Evolutionary conservation across 1,284 basidiomycete species (phyloP).

Genomic region (Takashimella tepidaria): DNA sequence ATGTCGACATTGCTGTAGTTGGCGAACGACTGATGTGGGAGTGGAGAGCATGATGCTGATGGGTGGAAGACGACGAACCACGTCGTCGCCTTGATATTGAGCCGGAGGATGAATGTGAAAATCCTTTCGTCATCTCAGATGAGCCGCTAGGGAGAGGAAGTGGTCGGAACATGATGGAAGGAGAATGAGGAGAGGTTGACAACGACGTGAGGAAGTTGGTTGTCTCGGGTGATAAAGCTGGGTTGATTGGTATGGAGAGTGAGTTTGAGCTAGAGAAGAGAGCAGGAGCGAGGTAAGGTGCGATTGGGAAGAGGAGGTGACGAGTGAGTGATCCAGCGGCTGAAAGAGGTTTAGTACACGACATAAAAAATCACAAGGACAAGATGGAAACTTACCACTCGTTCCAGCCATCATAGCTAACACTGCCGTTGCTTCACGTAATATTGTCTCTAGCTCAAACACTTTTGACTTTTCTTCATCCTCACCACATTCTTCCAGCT

Average conservation of each 20-base stretch:
- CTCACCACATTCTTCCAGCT: constrained; percentile 16
- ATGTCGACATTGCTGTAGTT: constrained; percentile 3
- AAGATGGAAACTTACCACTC: constrained; percentile 51
- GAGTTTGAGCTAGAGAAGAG: constrained; percentile 16
- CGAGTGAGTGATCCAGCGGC: constrained; percentile 42
- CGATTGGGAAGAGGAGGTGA: constrained; percentile 42
- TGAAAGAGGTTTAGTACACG: neutral
- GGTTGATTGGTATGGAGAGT: constrained; percentile 16
- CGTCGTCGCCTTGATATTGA: neutral
- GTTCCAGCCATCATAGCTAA: constrained; percentile 62
- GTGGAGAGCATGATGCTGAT: neutral
- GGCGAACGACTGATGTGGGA: neutral
- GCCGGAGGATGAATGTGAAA: no score
- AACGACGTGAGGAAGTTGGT: constrained; percentile 32
- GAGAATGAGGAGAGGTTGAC: constrained; percentile 32
- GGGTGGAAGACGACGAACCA: neutral
- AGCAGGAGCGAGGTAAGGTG: constrained; percentile 26
- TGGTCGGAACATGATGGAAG: constrained; percentile 8
- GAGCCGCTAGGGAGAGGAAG: neutral
- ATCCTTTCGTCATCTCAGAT: no score
- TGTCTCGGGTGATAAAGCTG: constrained; percentile 34
- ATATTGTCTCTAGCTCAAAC: constrained; percentile 7
- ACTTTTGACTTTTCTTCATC: constrained; percentile 1
- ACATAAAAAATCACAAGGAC: neutral
- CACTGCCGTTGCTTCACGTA: constrained; percentile 57